These are phyloP conservation scores for Agroathelia rolfsii DNA, from an alignment of 1,284 basidiomycete species.

Conservation along the genomic window DNA sequence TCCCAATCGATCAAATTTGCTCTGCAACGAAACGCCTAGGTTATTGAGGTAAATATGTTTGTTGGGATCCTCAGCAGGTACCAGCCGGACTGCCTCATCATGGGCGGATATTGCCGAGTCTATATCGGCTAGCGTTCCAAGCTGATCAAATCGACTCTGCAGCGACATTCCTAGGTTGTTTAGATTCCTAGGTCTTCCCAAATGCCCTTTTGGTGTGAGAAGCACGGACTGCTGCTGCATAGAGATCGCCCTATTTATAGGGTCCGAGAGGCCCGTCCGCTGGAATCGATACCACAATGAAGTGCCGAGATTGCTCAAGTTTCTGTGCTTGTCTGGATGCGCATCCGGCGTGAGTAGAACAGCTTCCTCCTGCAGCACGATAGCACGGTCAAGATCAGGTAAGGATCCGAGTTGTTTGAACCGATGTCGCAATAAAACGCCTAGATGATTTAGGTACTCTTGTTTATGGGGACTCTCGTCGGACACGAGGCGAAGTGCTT, in stretches of 20 bases:
- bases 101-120: not conserved
- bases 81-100: conserved; percentile 6
- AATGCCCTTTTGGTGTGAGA: conserved; percentile 8
- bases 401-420: conserved; percentile 16
- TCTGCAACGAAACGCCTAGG: conserved; percentile 5
- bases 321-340: no score
- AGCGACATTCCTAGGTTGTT: conserved; percentile 7
- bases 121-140: not conserved
- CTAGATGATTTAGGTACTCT: conserved; percentile 20
- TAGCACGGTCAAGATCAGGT: conserved; percentile 23
- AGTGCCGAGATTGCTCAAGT: no score
- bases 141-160: conserved; percentile 3
- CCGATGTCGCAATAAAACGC: conserved; percentile 17
- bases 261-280: conserved; percentile 6
- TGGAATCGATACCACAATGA: no score
- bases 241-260: conserved; percentile 16
- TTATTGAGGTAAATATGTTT: conserved; percentile 7
- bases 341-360: no score
- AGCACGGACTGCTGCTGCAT: conserved; percentile 11
- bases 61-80: conserved; percentile 7
- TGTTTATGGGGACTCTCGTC: no score
- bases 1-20: conserved; percentile 8
- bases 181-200: conserved; percentile 5
- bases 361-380: no score
- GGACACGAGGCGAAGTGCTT: no score